Evolutionary conservation across 192 early-diverging fungal species (phyloP).

Genomic region (Umbelopsis sp.): DNA sequence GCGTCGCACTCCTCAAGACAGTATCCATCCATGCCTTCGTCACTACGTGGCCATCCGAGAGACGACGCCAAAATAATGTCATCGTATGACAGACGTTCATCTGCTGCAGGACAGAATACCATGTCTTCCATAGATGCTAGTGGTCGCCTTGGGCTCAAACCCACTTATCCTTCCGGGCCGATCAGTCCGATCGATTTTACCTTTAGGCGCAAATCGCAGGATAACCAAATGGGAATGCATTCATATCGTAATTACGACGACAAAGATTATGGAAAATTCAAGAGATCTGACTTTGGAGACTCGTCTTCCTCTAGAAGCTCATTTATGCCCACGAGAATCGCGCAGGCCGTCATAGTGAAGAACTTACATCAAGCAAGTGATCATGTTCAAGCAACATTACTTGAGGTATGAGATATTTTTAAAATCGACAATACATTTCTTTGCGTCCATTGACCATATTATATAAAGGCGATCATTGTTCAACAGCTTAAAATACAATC

Average conservation of each 20-base stretch:
- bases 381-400: conserved; percentile 26
- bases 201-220: conserved; percentile 14
- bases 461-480: conserved; percentile 25
- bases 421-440: not conserved
- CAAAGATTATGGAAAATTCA: conserved; percentile 14
- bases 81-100: not conserved
- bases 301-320: not conserved
- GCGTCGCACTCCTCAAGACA: conserved; percentile 2
- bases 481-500: conserved; percentile 31
- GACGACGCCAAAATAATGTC: not conserved
- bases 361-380: conserved; percentile 26
- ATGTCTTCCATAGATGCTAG: not conserved
- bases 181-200: conserved; percentile 42
- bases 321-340: conserved; percentile 3
- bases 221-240: not conserved
- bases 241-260: conserved; percentile 15
- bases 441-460: not conserved
- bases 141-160: not conserved
- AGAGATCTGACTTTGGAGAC: conserved; percentile 11
- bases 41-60: not conserved
- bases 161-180: not conserved
- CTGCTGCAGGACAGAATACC: not conserved
- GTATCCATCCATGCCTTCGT: not conserved
- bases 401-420: conserved; percentile 20
- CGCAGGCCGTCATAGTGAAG: conserved; percentile 28